A percentile compares a stretch with the other conserved stretches of the same genome.
phyloP scores from a whole-genome alignment of 345 rosid species.

The Camelina neglecta region DNA sequence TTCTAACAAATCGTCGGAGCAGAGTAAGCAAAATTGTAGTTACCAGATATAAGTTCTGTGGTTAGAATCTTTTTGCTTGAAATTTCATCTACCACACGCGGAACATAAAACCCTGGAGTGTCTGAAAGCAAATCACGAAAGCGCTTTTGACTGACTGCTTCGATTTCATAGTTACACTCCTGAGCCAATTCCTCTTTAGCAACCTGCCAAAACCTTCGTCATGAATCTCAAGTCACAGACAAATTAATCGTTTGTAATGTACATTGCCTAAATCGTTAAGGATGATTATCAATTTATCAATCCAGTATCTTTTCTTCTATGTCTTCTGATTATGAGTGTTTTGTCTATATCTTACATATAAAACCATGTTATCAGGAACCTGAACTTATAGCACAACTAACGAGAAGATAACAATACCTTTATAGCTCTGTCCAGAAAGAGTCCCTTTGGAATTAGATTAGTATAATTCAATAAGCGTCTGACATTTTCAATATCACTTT shows the following conservation, averaged over 20 bases:
- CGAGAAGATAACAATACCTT: slow-evolving; percentile 56
- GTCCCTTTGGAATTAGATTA: slow-evolving; percentile 91
- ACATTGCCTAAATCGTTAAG: background rate
- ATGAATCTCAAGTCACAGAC: background rate
- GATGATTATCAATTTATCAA: background rate
- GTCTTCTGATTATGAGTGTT: background rate
- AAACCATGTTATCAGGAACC: slow-evolving; percentile 4
- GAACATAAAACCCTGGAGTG: slow-evolving; percentile 75
- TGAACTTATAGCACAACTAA: background rate
- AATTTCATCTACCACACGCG: slow-evolving; percentile 69
- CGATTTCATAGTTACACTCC: slow-evolving; percentile 92
- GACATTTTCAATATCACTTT: slow-evolving; percentile 94
- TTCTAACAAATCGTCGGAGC: background rate
- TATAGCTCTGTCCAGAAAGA: slow-evolving; percentile 87
- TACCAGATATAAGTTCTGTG: slow-evolving; percentile 87
- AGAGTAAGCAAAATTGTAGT: background rate
- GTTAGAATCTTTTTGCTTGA: slow-evolving; percentile 87
- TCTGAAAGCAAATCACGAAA: slow-evolving; percentile 63
- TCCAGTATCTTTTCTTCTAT: background rate
- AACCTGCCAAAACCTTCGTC: slow-evolving; percentile 53
- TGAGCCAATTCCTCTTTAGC: slow-evolving; percentile 90
- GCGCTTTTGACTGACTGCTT: slow-evolving; percentile 84
- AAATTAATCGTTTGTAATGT: background rate
- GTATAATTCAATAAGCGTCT: slow-evolving; percentile 82
- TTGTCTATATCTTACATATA: slow-evolving; percentile 2